These are phyloP conservation scores for Phaeodactylum tricornutum DNA, from an alignment of 108 stramenopile species.

Conservation along the genomic window DNA sequence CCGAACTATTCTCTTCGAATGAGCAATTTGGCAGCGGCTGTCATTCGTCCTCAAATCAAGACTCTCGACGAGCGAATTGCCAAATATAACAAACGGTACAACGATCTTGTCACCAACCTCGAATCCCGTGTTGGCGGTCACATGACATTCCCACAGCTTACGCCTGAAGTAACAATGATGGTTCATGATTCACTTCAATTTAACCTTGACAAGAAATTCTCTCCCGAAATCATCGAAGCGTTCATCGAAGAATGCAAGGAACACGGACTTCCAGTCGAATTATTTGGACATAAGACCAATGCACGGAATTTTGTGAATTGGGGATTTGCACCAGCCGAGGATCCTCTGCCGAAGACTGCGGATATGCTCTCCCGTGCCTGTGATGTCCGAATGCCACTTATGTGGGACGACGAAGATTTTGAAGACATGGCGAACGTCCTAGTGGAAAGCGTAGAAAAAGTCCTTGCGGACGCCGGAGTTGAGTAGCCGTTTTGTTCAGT, in stretches of 20 bases:
- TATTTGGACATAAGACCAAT: slow-evolving; percentile 80
- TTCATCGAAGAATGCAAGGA: slow-evolving; percentile 60
- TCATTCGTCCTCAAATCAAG: slow-evolving; percentile 68
- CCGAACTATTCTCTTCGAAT: slow-evolving; percentile 84
- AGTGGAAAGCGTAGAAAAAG: slow-evolving; percentile 48
- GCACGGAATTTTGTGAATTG: slow-evolving; percentile 88
- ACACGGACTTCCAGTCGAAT: slow-evolving; percentile 81
- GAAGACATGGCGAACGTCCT: slow-evolving; percentile 68
- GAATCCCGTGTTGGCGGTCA: slow-evolving; percentile 49
- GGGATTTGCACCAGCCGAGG: slow-evolving; percentile 78
- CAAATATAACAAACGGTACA: slow-evolving; percentile 71
- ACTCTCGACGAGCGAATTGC: slow-evolving; percentile 68
- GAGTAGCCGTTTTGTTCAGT: too few relatives aligned
- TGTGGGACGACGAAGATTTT: slow-evolving; percentile 87
- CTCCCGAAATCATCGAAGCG: slow-evolving; percentile 49
- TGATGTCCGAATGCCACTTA: slow-evolving; percentile 79
- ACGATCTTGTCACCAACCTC: slow-evolving; percentile 34
- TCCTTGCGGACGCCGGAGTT: slow-evolving; percentile 30
- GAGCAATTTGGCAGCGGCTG: slow-evolving; percentile 66
- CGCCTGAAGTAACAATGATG: slow-evolving; percentile 56
- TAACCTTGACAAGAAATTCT: slow-evolving; percentile 55
- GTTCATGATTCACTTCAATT: slow-evolving; percentile 86
- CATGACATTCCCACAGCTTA: slow-evolving; percentile 54
- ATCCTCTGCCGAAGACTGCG: slow-evolving; percentile 74
- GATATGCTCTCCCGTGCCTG: slow-evolving; percentile 74